Evolutionary conservation across 2,329 filamentous ascomycete genomes (phyloP).

Genomic region (Fusarium keratoplasticum): DNA sequence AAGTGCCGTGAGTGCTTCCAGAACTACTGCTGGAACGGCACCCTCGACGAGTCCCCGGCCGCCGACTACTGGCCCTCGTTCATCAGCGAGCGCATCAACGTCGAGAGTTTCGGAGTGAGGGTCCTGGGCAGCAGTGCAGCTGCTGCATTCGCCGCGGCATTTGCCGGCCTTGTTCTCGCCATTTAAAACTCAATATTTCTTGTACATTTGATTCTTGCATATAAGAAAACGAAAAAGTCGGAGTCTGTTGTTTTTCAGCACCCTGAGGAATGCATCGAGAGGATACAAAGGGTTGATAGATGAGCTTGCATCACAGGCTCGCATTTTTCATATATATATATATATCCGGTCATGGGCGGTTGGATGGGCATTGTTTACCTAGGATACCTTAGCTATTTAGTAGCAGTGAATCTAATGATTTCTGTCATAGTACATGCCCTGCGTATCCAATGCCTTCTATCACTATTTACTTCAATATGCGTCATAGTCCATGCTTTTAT

Average conservation of each 20-base stretch:
- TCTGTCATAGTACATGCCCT: background rate
- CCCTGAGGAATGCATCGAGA: conserved; percentile 27
- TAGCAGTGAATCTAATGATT: conserved; percentile 28
- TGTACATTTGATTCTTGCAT: conserved; percentile 10
- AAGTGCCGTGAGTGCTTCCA: conserved; percentile 82
- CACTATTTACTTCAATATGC: background rate
- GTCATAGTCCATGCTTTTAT: background rate
- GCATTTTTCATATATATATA: conserved; percentile 4
- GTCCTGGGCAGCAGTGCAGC: conserved; percentile 29
- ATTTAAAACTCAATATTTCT: conserved; percentile 11
- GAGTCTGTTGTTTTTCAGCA: conserved; percentile 33
- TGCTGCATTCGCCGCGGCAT: conserved; percentile 26
- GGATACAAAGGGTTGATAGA: conserved; percentile 24
- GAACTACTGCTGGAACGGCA: conserved; percentile 95
- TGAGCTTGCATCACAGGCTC: conserved; percentile 11
- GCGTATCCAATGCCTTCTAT: background rate
- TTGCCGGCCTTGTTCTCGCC: conserved; percentile 35
- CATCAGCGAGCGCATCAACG: conserved; percentile 42
- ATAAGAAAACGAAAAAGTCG: conserved; percentile 5
- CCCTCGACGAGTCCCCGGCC: conserved; percentile 50
- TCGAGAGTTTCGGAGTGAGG: conserved; percentile 38
- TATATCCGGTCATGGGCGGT: background rate
- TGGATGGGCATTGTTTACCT: conserved; percentile 17
- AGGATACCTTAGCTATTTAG: conserved; percentile 19
- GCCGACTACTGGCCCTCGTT: conserved; percentile 49